Conservation (phyloP, 2,329 filamentous ascomycete genomes). For the Fusarium sp. region DNA sequence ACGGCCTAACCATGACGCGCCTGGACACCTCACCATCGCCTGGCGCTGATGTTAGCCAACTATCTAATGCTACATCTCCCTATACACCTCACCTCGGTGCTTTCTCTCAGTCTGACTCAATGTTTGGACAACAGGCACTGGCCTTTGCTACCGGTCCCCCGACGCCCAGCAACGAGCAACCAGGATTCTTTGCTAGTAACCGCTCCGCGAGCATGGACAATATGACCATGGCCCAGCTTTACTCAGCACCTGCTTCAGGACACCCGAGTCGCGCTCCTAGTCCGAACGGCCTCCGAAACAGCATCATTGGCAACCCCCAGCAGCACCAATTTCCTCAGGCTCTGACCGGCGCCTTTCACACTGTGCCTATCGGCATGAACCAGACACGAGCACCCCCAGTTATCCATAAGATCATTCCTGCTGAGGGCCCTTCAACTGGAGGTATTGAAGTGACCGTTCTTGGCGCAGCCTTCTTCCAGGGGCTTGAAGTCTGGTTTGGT, state of each 20-base stretch:
- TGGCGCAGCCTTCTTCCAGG: slow-evolving; percentile 81
- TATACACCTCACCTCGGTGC: slow-evolving; percentile 61
- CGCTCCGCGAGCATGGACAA: slow-evolving; percentile 74
- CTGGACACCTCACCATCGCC: slow-evolving; percentile 69
- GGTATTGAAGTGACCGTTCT: slow-evolving; percentile 89
- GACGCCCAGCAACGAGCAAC: slow-evolving; percentile 73
- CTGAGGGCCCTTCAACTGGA: slow-evolving; percentile 82
- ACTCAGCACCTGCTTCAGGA: slow-evolving; percentile 77
- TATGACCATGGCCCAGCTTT: slow-evolving; percentile 71
- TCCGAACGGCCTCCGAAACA: slow-evolving; percentile 66
- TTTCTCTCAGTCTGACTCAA: slow-evolving; percentile 58
- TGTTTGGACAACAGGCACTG: slow-evolving; percentile 57
- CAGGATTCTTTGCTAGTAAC: slow-evolving; percentile 65
- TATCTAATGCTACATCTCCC: slow-evolving; percentile 60
- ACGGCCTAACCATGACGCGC: slow-evolving; percentile 82
- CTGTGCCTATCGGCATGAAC: slow-evolving; percentile 60
- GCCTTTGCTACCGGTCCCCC: slow-evolving; percentile 68
- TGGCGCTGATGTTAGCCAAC: slow-evolving; percentile 52
- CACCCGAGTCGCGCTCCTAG: slow-evolving; percentile 84
- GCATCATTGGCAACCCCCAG: slow-evolving; percentile 55
- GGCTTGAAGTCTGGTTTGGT: slow-evolving; percentile 86
- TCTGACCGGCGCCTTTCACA: slow-evolving; percentile 62
- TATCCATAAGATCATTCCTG: slow-evolving; percentile 86
- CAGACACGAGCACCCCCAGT: slow-evolving; percentile 63
- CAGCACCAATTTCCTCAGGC: slow-evolving; percentile 59